Base-by-base conservation (phyloP, 306 rosid species). In the Arachis hypogaea region DNA sequence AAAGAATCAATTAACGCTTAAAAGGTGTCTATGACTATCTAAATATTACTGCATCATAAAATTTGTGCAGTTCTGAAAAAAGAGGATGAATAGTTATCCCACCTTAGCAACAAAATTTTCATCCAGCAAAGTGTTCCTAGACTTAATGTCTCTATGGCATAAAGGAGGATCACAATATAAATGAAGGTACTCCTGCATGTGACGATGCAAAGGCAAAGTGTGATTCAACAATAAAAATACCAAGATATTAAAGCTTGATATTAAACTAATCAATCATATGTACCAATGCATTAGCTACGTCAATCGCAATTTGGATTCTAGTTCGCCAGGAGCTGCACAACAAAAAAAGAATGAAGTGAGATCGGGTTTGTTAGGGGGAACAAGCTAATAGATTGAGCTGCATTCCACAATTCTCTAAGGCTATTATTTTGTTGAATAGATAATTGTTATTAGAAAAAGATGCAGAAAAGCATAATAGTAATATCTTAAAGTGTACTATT, bases 221-320 rank as follows among this genome's bases (percentile, higher is more conserved):
- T 55, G 68, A 71, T 69, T 11, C 7, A 73, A 66, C 63, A 70
- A 50, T 52, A 42, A 73, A 45, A 59, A 54, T 46, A 16, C 67
- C 41, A 50, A 9, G 7, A 11, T 42, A 43, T 9, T 18, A 33
- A 49, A 54, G 72, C 46, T 43, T 43, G 51, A 22, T 46, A n/a
- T 63, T 42, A 71, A 64, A 76, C 22, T 38, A 76, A 61, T n/a
- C 64, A 57, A 68, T 62, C 52, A 80, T 36, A 62, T 41, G 74
- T 94, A 94, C 99, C 95, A 94, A 78, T 68, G 98, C 99, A 82
- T 94, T 94, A 72, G 98, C 99, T 46, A 94, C 93, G 9, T 92
- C 99, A 58, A 94, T 89, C 59, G 93, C 96, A 60, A 94, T 88
- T 83, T 92, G 96, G 77, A 94, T 83, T 90, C 99, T 85, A 16